Evolutionary conservation across 805 yeast genomes (phyloP).

Genomic region (Pichia phayaonensis): DNA sequence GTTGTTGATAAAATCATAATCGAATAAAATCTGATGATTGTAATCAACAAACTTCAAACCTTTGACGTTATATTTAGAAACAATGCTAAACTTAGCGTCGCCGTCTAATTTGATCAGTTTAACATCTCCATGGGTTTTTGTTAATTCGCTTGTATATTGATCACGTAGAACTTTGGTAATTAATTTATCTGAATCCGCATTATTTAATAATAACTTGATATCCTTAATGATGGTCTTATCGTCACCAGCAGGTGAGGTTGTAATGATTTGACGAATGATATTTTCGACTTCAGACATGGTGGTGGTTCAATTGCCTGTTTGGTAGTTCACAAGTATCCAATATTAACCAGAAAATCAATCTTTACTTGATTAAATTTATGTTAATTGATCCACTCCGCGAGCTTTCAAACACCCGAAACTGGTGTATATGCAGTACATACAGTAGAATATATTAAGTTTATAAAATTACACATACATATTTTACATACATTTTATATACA

Average conservation of each 20-base stretch:
- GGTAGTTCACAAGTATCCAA: no score
- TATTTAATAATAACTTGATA: constrained; percentile 22
- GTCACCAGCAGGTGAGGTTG: constrained; percentile 54
- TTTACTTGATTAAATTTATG: not conserved
- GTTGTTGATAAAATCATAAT: constrained; percentile 47
- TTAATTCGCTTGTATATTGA: constrained; percentile 14
- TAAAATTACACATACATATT: no score
- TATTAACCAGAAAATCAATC: no score
- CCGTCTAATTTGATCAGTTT: constrained; percentile 26
- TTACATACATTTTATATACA: not conserved
- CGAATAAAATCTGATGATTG: constrained; percentile 39
- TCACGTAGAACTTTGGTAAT: constrained; percentile 22
- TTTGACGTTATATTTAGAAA: constrained; percentile 40
- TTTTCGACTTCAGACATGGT: constrained; percentile 18
- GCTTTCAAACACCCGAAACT: no score
- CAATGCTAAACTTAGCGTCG: constrained; percentile 25
- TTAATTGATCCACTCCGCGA: not conserved
- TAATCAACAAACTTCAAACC: constrained; percentile 53
- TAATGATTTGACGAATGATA: constrained; percentile 29
- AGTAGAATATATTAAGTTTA: no score
- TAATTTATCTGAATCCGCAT: constrained; percentile 20
- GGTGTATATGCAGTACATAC: no score
- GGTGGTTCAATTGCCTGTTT: not conserved
- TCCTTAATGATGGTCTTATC: constrained; percentile 27
- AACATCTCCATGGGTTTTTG: constrained; percentile 18